Percentiles rank a stretch among this genome's conserved stretches.
phyloP scores from a whole-genome alignment of 176 grass and related monocot genomes.

The Lolium rigidum region DNA sequence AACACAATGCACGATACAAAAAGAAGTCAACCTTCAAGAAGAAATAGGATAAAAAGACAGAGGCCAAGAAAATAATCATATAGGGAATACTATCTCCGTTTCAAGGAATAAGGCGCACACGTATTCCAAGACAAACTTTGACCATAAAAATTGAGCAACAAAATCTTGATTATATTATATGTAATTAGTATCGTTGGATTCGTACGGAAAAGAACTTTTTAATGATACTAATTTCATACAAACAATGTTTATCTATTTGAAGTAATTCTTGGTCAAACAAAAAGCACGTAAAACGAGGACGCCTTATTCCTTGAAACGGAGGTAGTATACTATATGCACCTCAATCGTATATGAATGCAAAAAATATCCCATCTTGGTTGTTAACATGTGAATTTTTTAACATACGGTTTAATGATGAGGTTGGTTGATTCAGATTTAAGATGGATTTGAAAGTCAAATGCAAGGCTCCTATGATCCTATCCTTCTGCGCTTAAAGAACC shows the following conservation, averaged over 20 bases:
- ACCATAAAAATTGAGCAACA: too few relatives aligned
- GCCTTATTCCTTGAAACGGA: too few relatives aligned
- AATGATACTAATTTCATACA: too few relatives aligned
- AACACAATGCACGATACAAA: neutral
- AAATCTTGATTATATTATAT: too few relatives aligned
- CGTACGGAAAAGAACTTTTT: too few relatives aligned
- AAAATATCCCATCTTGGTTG: neutral
- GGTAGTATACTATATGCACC: neutral
- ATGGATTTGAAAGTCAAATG: neutral
- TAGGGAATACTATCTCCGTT: too few relatives aligned
- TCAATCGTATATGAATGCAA: neutral
- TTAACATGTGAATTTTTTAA: neutral
- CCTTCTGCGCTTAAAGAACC: neutral
- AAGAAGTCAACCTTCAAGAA: neutral
- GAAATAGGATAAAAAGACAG: neutral
- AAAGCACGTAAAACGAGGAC: too few relatives aligned
- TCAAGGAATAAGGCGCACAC: too few relatives aligned
- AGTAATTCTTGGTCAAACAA: too few relatives aligned
- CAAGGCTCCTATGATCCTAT: neutral
- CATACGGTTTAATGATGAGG: neutral
- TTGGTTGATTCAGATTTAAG: neutral
- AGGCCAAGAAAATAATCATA: neutral
- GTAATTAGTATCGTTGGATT: too few relatives aligned
- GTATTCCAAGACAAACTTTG: too few relatives aligned
- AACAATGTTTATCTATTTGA: too few relatives aligned